A percentile compares a stretch with the other conserved stretches of the same genome.
Conservation (phyloP, 257 asterid genomes). For the Lantana camara region DNA sequence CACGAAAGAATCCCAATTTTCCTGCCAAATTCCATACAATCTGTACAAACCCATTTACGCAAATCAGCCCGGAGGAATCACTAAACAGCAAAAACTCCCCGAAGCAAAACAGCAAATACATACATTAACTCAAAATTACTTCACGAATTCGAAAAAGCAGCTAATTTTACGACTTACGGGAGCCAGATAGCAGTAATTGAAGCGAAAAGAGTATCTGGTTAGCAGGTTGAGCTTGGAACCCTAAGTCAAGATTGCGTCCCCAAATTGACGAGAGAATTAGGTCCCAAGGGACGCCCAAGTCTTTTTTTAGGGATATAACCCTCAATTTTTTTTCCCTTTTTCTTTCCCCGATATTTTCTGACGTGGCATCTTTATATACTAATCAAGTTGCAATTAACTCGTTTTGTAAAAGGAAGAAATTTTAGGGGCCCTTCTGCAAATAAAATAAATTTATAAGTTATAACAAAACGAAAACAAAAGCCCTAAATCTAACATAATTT, state of each 20-base stretch:
- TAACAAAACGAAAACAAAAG: too few species aligned
- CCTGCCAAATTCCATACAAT: constrained; percentile 36
- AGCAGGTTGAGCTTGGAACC: constrained; percentile 38
- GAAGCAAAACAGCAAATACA: neutral
- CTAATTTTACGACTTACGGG: constrained; percentile 29
- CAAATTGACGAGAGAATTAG: too few species aligned
- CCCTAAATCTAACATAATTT: too few species aligned
- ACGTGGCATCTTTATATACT: too few species aligned
- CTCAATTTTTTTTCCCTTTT: too few species aligned
- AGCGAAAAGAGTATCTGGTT: neutral
- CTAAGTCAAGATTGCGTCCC: constrained; percentile 33
- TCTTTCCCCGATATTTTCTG: too few species aligned
- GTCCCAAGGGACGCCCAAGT: too few species aligned
- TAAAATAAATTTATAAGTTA: too few species aligned
- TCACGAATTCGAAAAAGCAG: constrained; percentile 5
- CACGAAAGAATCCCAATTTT: constrained; percentile 25
- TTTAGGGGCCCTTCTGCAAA: too few species aligned
- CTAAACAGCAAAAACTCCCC: constrained; percentile 9
- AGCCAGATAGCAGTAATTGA: neutral
- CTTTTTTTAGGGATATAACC: too few species aligned
- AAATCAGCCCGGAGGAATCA: neutral
- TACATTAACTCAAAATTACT: neutral
- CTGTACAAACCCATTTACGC: neutral
- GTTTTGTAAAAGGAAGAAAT: too few species aligned
- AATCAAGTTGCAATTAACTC: too few species aligned